These are phyloP conservation scores for Rhodosporidiobolus sp. DNA, from an alignment of 768 basidiomycete species.

Conservation along the genomic window DNA sequence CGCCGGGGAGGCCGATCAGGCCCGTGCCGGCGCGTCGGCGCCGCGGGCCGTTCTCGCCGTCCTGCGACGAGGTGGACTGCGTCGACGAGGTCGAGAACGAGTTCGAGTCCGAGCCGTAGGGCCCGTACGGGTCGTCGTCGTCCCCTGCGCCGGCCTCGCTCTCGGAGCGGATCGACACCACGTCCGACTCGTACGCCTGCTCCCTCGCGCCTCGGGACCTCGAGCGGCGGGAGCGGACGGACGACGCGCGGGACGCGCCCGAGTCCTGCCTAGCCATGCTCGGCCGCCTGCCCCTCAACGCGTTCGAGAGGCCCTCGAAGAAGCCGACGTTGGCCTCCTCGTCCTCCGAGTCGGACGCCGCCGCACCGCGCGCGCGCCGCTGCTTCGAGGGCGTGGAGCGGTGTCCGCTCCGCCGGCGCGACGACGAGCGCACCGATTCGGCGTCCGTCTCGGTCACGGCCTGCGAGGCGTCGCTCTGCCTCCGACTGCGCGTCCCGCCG, in stretches of 20 bases:
- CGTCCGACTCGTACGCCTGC: slow-evolving; percentile 46
- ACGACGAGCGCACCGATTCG: slow-evolving; percentile 6
- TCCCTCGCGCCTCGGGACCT: neutral
- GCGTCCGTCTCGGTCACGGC: slow-evolving; percentile 14
- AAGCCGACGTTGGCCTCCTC: slow-evolving; percentile 29
- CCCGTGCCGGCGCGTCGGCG: slow-evolving; percentile 13
- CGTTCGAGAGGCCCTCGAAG: slow-evolving; percentile 39
- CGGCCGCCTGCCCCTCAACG: slow-evolving; percentile 17
- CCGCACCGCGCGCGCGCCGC: neutral
- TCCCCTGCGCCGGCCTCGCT: slow-evolving; percentile 21
- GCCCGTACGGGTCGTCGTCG: slow-evolving; percentile 44
- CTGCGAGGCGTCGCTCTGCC: slow-evolving; percentile 22
- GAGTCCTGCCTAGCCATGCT: neutral
- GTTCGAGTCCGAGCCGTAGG: slow-evolving; percentile 37
- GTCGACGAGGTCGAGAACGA: slow-evolving; percentile 27
- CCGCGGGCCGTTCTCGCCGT: slow-evolving; percentile 14
- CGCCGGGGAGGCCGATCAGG: slow-evolving; percentile 34
- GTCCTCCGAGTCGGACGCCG: slow-evolving; percentile 16
- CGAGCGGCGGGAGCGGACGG: slow-evolving; percentile 11
- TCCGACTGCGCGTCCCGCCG: neutral
- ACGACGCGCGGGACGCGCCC: neutral
- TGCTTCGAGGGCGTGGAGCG: neutral
- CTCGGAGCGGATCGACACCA: slow-evolving; percentile 52
- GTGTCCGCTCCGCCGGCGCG: neutral
- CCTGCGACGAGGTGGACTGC: slow-evolving; percentile 21